Conservation (phyloP, 305 asterid genomes). For the Fraxinus albicans region DNA sequence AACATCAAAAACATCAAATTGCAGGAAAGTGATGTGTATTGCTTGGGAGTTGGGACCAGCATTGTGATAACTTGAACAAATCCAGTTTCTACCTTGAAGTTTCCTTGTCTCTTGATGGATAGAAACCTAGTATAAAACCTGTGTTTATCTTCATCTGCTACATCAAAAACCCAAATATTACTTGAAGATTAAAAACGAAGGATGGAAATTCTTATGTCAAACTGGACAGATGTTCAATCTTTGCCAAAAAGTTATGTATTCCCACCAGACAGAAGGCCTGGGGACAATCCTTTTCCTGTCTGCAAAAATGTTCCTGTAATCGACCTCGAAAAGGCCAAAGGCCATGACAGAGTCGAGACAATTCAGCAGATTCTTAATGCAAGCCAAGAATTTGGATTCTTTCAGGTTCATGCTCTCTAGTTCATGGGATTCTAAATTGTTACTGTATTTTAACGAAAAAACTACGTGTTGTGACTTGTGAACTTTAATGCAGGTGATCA, state of each 20-base stretch:
- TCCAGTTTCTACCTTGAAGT: not conserved
- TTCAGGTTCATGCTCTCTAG: constrained; percentile 34
- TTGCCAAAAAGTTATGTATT: constrained; percentile 51
- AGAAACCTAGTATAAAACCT: not conserved
- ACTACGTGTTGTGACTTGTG: not conserved
- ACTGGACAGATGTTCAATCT: constrained; percentile 39
- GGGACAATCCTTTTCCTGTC: constrained; percentile 28
- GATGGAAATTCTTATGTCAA: constrained; percentile 49
- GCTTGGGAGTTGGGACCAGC: not conserved
- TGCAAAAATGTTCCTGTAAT: constrained; percentile 34
- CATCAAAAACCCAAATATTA: not conserved
- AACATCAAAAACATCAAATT: not conserved
- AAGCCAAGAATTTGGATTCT: constrained; percentile 51
- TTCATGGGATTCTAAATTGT: not conserved
- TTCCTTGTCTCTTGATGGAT: not conserved
- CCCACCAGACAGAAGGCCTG: constrained; percentile 52
- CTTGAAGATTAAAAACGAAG: not conserved
- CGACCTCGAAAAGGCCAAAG: constrained; percentile 30
- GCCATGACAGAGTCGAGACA: constrained; percentile 20
- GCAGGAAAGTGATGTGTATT: not conserved
- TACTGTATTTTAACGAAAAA: not conserved
- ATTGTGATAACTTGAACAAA: not conserved
- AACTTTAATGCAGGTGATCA: constrained; percentile 43
- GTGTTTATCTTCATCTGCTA: not conserved
- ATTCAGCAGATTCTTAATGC: constrained; percentile 42